A percentile compares a stretch with the other conserved stretches of the same genome.
phyloP scores from a whole-genome alignment of 768 basidiomycete species.

The Leucocoprinus leucothites region DNA sequence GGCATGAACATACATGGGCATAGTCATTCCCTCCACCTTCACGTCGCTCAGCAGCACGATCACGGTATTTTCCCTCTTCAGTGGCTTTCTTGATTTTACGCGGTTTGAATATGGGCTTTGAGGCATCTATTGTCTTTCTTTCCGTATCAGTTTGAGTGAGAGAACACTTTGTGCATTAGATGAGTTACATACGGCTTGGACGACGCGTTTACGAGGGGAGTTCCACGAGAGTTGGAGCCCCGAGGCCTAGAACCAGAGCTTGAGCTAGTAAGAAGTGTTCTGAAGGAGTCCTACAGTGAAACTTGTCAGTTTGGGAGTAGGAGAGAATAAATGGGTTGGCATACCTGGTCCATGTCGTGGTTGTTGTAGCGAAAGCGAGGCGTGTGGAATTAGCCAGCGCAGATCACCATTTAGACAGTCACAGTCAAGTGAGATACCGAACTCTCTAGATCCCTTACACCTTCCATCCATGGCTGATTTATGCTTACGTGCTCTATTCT shows the following conservation, averaged over 20 bases:
- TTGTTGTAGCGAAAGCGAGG: not conserved
- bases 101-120: conserved; percentile 75
- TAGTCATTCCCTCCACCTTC: conserved; percentile 68
- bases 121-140: conserved; percentile 47
- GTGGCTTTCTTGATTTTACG: conserved; percentile 65
- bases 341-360: conserved; percentile 33
- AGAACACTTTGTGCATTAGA: not conserved
- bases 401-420: too few relatives aligned
- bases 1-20: conserved; percentile 48
- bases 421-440: too few relatives aligned
- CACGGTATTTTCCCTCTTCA: conserved; percentile 54
- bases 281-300: conserved; percentile 54
- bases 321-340: not conserved
- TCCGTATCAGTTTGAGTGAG: conserved; percentile 8
- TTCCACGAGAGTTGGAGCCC: conserved; percentile 14
- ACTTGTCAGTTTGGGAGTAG: not conserved
- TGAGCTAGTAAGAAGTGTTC: conserved; percentile 42
- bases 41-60: conserved; percentile 74
- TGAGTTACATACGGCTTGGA: not conserved
- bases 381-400: too few relatives aligned
- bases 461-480: not conserved
- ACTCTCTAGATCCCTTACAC: too few relatives aligned
- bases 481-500: not conserved
- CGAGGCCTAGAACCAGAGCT: conserved; percentile 19
- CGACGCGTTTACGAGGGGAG: not conserved